phyloP scores from a whole-genome alignment of 208 protist species.

The Trypanosoma cruzi region DNA sequence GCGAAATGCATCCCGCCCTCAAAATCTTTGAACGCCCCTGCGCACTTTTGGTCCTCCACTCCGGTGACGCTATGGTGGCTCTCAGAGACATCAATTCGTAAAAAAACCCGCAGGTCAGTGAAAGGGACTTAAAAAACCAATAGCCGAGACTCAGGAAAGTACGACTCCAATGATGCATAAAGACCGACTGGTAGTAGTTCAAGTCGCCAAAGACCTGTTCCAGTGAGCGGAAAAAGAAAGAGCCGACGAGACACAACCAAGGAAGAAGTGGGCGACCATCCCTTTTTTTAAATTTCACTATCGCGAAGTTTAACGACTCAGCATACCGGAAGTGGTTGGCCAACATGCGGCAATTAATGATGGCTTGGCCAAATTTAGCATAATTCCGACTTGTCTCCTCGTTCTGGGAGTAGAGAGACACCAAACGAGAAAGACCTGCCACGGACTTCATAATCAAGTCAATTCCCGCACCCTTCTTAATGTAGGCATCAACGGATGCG shows the following conservation, averaged over 20 bases:
- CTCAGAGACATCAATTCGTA: conserved; percentile 42
- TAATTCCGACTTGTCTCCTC: conserved; percentile 37
- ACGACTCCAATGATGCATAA: conserved; percentile 77
- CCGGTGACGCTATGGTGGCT: background rate
- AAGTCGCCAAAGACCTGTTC: conserved; percentile 88
- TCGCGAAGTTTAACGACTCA: conserved; percentile 41
- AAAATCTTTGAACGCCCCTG: conserved; percentile 38
- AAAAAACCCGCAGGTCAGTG: conserved; percentile 71
- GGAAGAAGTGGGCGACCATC: conserved; percentile 33
- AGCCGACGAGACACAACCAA: conserved; percentile 58
- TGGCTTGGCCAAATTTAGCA: conserved; percentile 48
- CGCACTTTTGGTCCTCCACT: conserved; percentile 17
- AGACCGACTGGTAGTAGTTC: conserved; percentile 83
- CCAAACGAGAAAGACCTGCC: conserved; percentile 61
- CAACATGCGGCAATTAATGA: conserved; percentile 91
- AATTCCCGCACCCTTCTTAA: conserved; percentile 76
- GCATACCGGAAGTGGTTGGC: conserved; percentile 72
- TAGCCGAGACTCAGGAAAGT: conserved; percentile 71
- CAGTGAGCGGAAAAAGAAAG: conserved; percentile 62
- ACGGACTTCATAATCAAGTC: conserved; percentile 85
- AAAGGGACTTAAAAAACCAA: conserved; percentile 91
- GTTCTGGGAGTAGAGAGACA: conserved; percentile 49
- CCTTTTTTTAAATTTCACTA: conserved; percentile 28
- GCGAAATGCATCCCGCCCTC: conserved; percentile 44
- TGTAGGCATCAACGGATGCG: conserved; percentile 55